Conservation (phyloP, 495 filamentous ascomycete species). For the Viridothelium virens region DNA sequence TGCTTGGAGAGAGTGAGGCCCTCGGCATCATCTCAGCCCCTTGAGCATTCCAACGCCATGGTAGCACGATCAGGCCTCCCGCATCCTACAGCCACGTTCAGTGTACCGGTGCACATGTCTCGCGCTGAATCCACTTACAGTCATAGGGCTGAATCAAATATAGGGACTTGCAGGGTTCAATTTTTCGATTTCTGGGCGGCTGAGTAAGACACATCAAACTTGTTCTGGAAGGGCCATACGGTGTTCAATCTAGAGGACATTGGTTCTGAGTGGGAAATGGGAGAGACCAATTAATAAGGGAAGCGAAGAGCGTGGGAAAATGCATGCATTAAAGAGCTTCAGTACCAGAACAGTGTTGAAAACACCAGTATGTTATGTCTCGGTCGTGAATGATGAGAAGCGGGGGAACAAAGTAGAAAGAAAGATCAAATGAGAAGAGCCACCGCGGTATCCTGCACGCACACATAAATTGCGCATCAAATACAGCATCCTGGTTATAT, state of each 20-base stretch:
- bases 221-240: too few relatives aligned
- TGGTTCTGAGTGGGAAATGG: not conserved
- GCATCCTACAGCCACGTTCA: not conserved
- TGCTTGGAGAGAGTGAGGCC: too few relatives aligned
- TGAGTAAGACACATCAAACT: not conserved
- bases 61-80: not conserved
- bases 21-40: too few relatives aligned
- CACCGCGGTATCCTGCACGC: slow-evolving; percentile 7
- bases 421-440: not conserved
- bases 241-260: too few relatives aligned
- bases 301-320: not conserved
- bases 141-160: not conserved
- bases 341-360: slow-evolving; percentile 7
- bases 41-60: not conserved
- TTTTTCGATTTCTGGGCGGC: not conserved
- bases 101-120: not conserved
- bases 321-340: slow-evolving; percentile 6
- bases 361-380: slow-evolving; percentile 5
- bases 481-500: not conserved
- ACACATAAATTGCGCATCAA: not conserved
- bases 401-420: not conserved
- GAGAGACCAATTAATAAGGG: not conserved
- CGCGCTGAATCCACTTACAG: not conserved
- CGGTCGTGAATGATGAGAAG: slow-evolving; percentile 1
- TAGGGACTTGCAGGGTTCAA: not conserved